Evolutionary conservation across 805 yeast species (phyloP).

Genomic region (Zygoascus ofunaensis): DNA sequence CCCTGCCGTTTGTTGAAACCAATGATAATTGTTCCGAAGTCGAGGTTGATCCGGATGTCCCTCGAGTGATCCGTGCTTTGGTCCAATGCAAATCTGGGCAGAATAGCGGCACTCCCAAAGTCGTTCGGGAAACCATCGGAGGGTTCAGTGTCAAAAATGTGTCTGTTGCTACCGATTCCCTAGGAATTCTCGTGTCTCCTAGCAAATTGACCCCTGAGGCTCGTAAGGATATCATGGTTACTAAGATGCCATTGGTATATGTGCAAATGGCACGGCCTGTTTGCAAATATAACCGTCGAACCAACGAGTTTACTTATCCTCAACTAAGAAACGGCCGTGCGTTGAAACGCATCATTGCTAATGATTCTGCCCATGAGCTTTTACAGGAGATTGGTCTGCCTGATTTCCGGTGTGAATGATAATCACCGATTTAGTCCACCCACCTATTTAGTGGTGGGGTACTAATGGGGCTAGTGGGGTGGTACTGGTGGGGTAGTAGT

Average conservation of each 20-base stretch:
- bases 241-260: slow-evolving; percentile 11
- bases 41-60: neutral
- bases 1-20: too few relatives aligned
- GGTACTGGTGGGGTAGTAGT: too few relatives aligned
- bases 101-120: slow-evolving; percentile 34
- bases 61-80: slow-evolving; percentile 15
- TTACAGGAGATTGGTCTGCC: neutral
- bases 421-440: too few relatives aligned
- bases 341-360: neutral
- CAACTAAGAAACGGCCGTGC: neutral
- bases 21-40: neutral
- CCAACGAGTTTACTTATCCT: neutral
- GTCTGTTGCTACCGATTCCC: slow-evolving; percentile 2
- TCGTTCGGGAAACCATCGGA: slow-evolving; percentile 47
- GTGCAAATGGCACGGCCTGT: slow-evolving; percentile 4
- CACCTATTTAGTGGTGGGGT: too few relatives aligned
- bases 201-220: slow-evolving; percentile 8
- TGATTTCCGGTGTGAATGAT: too few relatives aligned
- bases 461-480: too few relatives aligned
- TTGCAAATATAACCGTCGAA: neutral
- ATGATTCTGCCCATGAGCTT: neutral
- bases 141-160: slow-evolving; percentile 27
- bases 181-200: slow-evolving; percentile 10
- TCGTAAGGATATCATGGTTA: slow-evolving; percentile 4
- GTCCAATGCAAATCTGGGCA: slow-evolving; percentile 50